phyloP scores from a whole-genome alignment of 2,329 filamentous ascomycete species.

The Chrysosporium keratinophilum region DNA sequence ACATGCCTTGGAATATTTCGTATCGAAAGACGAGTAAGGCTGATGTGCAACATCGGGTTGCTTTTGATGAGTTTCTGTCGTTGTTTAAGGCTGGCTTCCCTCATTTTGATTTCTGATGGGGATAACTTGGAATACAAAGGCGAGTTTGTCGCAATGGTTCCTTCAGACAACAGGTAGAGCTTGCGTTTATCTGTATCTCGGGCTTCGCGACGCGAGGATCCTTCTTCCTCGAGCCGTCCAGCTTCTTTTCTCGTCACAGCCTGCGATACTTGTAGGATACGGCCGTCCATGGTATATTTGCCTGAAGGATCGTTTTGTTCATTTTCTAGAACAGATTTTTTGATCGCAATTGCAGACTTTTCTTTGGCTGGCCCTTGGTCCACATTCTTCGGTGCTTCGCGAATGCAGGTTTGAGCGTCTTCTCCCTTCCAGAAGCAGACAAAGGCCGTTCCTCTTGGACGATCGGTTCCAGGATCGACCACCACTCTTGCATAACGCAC shows the following conservation, averaged over 20 bases:
- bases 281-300: conserved; percentile 80
- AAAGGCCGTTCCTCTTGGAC: conserved; percentile 85
- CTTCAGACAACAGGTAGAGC: conserved; percentile 79
- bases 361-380: conserved; percentile 34
- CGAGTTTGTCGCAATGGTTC: conserved; percentile 66
- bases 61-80: conserved; percentile 81
- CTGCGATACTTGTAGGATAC: conserved; percentile 70
- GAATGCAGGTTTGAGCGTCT: conserved; percentile 67
- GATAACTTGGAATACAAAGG: conserved; percentile 66
- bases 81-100: conserved; percentile 76
- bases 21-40: conserved; percentile 77
- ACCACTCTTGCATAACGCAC: conserved; percentile 87
- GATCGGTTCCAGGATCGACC: conserved; percentile 71
- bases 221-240: conserved; percentile 60
- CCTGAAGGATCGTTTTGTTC: conserved; percentile 71
- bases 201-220: conserved; percentile 51
- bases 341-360: conserved; percentile 41
- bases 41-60: conserved; percentile 82
- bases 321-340: conserved; percentile 79
- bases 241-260: conserved; percentile 81
- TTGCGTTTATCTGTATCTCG: conserved; percentile 79
- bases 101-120: conserved; percentile 71
- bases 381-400: conserved; percentile 54
- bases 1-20: conserved; percentile 82
- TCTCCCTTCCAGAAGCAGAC: conserved; percentile 77